Conservation (phyloP, 495 filamentous ascomycete genomes). For the Annulohypoxylon maeteangense region DNA sequence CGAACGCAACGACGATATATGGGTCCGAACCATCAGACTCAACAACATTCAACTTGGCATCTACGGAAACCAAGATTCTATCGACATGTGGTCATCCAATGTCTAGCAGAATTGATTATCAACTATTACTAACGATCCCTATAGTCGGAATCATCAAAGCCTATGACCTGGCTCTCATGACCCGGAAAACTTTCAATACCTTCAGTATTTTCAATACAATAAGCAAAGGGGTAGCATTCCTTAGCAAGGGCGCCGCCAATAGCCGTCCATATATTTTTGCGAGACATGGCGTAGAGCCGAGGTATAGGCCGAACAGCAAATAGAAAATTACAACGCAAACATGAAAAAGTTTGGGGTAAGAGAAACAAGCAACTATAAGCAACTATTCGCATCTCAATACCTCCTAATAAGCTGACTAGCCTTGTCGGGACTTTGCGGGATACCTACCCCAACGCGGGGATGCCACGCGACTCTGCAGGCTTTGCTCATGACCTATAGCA, state of each 20-base stretch:
- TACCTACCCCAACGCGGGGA: conserved; percentile 40
- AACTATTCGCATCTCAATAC: conserved; percentile 8
- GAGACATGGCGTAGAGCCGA: not conserved
- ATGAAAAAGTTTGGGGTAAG: conserved; percentile 1
- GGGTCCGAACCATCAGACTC: not conserved
- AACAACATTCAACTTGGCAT: not conserved
- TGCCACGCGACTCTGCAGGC: conserved; percentile 41
- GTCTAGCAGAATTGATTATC: not conserved
- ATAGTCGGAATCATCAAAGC: not conserved
- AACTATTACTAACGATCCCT: conserved; percentile 2
- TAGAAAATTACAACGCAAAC: conserved; percentile 9
- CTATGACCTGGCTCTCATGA: conserved; percentile 1
- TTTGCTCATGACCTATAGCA: conserved; percentile 35
- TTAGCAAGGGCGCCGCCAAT: conserved; percentile 3
- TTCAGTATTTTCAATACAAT: not conserved
- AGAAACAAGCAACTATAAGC: conserved; percentile 9
- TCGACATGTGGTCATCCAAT: not conserved
- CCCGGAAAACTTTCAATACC: not conserved
- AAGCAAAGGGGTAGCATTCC: conserved; percentile 12
- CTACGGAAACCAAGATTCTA: not conserved
- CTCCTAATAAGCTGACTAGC: conserved; percentile 6
- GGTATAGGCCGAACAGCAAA: not conserved
- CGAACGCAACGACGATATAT: not conserved
- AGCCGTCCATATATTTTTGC: not conserved
- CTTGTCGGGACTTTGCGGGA: conserved; percentile 28